Evolutionary conservation across 2,329 filamentous ascomycete genomes (phyloP), one percentile per base, ranked within the genome.

Genomic region (Hyphodiscus sp.): DNA sequence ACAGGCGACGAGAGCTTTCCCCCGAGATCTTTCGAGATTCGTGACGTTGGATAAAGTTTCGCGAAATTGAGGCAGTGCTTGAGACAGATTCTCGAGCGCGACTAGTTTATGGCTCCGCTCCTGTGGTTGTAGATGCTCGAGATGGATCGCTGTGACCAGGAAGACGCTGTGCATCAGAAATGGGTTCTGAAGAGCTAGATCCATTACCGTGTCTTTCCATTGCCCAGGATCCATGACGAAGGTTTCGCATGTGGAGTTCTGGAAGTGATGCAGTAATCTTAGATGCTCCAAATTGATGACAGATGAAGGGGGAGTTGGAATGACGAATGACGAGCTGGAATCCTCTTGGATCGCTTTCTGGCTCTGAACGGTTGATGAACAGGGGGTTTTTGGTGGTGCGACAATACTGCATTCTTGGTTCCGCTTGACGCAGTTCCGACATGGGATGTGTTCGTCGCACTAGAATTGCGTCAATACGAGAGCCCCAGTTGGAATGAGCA

Each of bases 81-180:
- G 29, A 13, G 29, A 33, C 7, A 33, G 29, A 33, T 33, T 7
- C 7, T 33, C 29, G 7, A 33, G 29, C 13, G 29, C 29, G 7
- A 33, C 29, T 33, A 33, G 29, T 33, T 42, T 16, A 45, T 45
- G 19, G 7, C 43, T 20, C 20, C 11, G 19, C 43, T 45, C 43
- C n/a, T 45, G 5, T 43, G 48, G 48, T 4, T 44, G 19, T 20
- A 50, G 48, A 15, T 50, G 23, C n/a, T 41, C 3, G 19, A 50
- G 48, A 26, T 50, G 48, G n/a, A 38, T 50, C 11, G 48, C 48
- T 42, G 48, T 42, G 15, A 50, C 38, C 2, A 50, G 38, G n/a
- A 50, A 42, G 38, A 50, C n/a, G 18, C 33, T 19, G 15, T 50
- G 48, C 48, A 50, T 50, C 8, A 50, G 48, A 15, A 23, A 50